These are phyloP conservation scores for Epichloe brachyelytri DNA, from an alignment of 2,329 filamentous ascomycete genomes.

Conservation along the genomic window DNA sequence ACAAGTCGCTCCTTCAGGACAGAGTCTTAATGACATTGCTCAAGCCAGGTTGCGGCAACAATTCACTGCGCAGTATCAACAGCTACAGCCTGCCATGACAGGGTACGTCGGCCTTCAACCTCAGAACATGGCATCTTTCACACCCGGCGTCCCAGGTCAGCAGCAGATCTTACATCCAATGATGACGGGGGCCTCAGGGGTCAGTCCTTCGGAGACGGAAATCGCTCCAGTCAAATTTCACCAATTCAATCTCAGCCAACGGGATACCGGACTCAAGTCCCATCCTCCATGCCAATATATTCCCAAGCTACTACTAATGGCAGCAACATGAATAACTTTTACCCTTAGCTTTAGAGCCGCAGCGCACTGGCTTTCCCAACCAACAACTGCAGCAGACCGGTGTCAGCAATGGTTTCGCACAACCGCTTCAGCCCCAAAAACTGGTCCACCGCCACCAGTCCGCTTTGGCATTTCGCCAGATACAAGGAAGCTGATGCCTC, in stretches of 20 bases:
- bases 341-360: slow-evolving; percentile 46
- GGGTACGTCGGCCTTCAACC: slow-evolving; percentile 22
- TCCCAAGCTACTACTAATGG: slow-evolving; percentile 26
- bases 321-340: slow-evolving; percentile 44
- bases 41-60: slow-evolving; percentile 54
- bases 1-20: slow-evolving; percentile 58
- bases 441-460: slow-evolving; percentile 66
- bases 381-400: slow-evolving; percentile 37
- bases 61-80: slow-evolving; percentile 35
- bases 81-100: slow-evolving; percentile 27
- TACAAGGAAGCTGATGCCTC: slow-evolving; percentile 65
- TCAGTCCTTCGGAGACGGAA: slow-evolving; percentile 27
- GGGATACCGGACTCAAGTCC: slow-evolving; percentile 38
- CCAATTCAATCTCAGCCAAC: slow-evolving; percentile 50
- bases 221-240: slow-evolving; percentile 27
- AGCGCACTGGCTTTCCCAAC: slow-evolving; percentile 39
- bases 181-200: slow-evolving; percentile 32
- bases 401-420: slow-evolving; percentile 39
- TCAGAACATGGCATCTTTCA: slow-evolving; percentile 26
- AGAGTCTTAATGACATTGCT: slow-evolving; percentile 62
- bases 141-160: slow-evolving; percentile 16
- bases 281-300: slow-evolving; percentile 27
- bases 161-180: slow-evolving; percentile 33
- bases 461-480: slow-evolving; percentile 69
- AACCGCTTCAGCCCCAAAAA: slow-evolving; percentile 34